A percentile compares a stretch with the other conserved stretches of the same genome.
Evolutionary conservation across 2,329 filamentous ascomycete genomes (phyloP).

Genomic region (Aspergillus jensenii): DNA sequence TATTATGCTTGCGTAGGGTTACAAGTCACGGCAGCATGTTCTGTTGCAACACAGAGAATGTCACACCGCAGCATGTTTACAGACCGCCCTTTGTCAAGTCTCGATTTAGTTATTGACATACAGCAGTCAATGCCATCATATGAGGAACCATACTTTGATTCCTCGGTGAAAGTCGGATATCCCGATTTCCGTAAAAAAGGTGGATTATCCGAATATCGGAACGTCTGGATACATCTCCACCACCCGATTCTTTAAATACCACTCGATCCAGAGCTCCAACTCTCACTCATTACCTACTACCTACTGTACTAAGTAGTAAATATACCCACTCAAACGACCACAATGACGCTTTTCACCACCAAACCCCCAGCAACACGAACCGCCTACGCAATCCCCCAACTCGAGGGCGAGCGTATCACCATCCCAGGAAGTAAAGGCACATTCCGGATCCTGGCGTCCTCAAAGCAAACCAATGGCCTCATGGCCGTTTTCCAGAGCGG

Average conservation of each 20-base stretch:
- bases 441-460: constrained; percentile 53
- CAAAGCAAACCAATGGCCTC: constrained; percentile 52
- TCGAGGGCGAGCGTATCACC: constrained; percentile 53
- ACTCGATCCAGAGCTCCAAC: no score
- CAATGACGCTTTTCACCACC: constrained; percentile 27
- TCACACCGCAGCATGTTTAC: no score
- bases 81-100: not conserved
- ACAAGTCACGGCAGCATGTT: not conserved
- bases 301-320: no score
- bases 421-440: constrained; percentile 55
- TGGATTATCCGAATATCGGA: no score
- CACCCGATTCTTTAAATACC: no score
- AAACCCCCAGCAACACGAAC: constrained; percentile 40
- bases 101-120: not conserved
- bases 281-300: no score
- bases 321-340: not conserved
- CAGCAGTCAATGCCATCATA: no score
- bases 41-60: not conserved
- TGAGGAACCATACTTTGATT: not conserved
- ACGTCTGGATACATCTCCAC: no score
- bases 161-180: not conserved
- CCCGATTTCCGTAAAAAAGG: not conserved
- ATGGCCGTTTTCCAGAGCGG: constrained; percentile 54
- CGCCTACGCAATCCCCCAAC: constrained; percentile 49
- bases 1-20: not conserved